These are phyloP conservation scores for Psilocybe cubensis DNA, from an alignment of 768 basidiomycete genomes.

Conservation along the genomic window DNA sequence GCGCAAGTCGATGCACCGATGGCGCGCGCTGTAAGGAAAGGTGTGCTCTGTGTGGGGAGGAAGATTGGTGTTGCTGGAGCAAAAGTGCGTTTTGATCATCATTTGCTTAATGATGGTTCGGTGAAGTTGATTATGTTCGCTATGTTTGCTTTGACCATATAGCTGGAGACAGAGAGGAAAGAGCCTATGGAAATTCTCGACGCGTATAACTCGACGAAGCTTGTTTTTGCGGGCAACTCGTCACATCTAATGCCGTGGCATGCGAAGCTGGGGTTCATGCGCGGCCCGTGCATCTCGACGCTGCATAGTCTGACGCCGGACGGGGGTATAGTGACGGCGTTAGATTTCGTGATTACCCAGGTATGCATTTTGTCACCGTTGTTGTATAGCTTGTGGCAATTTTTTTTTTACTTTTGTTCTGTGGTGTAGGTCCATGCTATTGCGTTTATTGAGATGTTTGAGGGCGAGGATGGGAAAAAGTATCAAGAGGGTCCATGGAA, in stretches of 20 bases:
- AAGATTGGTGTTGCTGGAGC: slow-evolving; percentile 86
- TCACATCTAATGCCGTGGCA: slow-evolving; percentile 90
- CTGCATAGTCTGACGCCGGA: slow-evolving; percentile 79
- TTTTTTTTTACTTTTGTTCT: not conserved
- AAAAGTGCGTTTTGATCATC: slow-evolving; percentile 62
- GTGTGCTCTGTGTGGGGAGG: slow-evolving; percentile 72
- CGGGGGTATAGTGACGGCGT: slow-evolving; percentile 75
- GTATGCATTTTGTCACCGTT: slow-evolving; percentile 38
- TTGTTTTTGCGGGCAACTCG: slow-evolving; percentile 82
- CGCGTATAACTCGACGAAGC: slow-evolving; percentile 66
- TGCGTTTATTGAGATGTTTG: slow-evolving; percentile 75
- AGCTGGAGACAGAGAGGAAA: slow-evolving; percentile 73
- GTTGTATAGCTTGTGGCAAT: not conserved
- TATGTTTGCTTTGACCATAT: no score
- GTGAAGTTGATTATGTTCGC: not conserved
- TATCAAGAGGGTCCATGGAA: slow-evolving; percentile 63
- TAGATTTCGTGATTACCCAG: slow-evolving; percentile 78
- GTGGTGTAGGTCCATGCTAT: slow-evolving; percentile 43
- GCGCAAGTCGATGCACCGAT: slow-evolving; percentile 78
- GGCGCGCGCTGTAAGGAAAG: slow-evolving; percentile 65
- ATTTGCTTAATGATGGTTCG: not conserved
- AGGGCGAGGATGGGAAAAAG: slow-evolving; percentile 51
- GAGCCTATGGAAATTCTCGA: slow-evolving; percentile 86
- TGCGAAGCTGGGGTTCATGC: slow-evolving; percentile 80
- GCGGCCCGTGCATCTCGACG: slow-evolving; percentile 68